Conservation (phyloP, 2,329 filamentous ascomycete species). For the Pseudogymnoascus sp. region DNA sequence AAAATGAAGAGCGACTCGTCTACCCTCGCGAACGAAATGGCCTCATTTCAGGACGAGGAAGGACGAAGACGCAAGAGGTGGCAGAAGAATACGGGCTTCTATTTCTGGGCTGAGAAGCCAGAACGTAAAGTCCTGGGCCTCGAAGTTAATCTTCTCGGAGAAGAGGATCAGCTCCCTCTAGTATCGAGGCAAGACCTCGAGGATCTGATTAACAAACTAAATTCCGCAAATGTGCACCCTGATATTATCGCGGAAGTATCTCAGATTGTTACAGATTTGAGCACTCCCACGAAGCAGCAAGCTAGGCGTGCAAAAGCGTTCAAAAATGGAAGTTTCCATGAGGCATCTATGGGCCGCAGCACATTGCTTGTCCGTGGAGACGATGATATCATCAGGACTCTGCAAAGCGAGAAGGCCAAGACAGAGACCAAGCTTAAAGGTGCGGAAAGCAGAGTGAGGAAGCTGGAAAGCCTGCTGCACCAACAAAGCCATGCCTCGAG, state of each 20-base stretch:
- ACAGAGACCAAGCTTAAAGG: constrained; percentile 67
- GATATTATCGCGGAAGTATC: constrained; percentile 62
- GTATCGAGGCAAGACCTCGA: constrained; percentile 70
- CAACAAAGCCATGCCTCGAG: constrained; percentile 60
- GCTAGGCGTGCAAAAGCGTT: constrained; percentile 83
- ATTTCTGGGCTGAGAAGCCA: constrained; percentile 55
- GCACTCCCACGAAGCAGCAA: constrained; percentile 76
- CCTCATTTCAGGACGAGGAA: constrained; percentile 86
- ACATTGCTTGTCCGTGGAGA: constrained; percentile 73
- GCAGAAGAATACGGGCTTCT: constrained; percentile 73
- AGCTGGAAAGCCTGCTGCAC: constrained; percentile 86
- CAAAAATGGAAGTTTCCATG: constrained; percentile 92
- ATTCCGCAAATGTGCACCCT: constrained; percentile 56
- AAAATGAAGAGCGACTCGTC: constrained; percentile 84
- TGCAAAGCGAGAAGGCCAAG: constrained; percentile 77
- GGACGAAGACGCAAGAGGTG: constrained; percentile 80
- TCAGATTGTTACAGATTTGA: constrained; percentile 71
- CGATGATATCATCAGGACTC: constrained; percentile 65
- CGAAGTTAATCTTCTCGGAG: constrained; percentile 76
- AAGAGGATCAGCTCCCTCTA: constrained; percentile 72
- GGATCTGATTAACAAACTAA: constrained; percentile 60
- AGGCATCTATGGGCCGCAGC: constrained; percentile 78
- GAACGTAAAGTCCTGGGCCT: constrained; percentile 67
- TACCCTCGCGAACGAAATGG: constrained; percentile 85
- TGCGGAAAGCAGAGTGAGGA: constrained; percentile 82